Evolutionary conservation across 331 rosid species (phyloP), one percentile per base, ranked within the genome.

Genomic region (Dryas integrifolia): DNA sequence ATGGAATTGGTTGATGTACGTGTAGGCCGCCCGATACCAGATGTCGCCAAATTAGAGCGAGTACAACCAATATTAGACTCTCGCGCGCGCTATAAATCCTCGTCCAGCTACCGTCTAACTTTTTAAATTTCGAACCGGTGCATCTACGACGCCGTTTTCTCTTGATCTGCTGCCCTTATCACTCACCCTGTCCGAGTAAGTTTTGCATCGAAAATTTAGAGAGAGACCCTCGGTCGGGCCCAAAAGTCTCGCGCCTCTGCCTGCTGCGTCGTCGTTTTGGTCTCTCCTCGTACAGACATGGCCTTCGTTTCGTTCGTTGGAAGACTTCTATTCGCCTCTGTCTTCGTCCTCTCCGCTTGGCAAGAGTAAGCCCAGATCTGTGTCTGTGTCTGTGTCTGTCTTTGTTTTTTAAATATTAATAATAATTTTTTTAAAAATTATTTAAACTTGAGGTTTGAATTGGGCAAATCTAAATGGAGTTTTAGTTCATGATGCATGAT

Each of bases 311-410:
- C 89, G 46, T 80, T 82, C 72, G 79, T 78, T 24, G 91, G 91
- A 58, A 82, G 94, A 67, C 81, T 88, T 55, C 86, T 88, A 43
- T 88, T 86, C 76, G 91, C 79, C 47, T 76, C 89, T 11, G 78
- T 88, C 63, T 88, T 88, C 85, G 74, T 85, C 58, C 82, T 82
- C 67, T 82, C 91, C 49, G 94, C 94, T 65, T 84, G 81, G 85
- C 89, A 84, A 75, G 89, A 88, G 91, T 88, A 72, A 82, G 89
- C 46, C 62, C 76, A 68, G 87, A 86, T 82, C 88, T 79, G 57
- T n/a, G n/a, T n/a, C n/a, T n/a, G n/a, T n/a, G n/a, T n/a, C n/a
- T n/a, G n/a, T 46, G 21, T 62, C 59, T 74, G 26, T 43, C n/a
- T 43, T 12, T 11, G 5, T 5, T 39, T 35, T 41, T 61, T 15